Percentiles rank a stretch among this genome's conserved stretches.
phyloP scores from a whole-genome alignment of 257 asterid species.

The Solanum pennellii region DNA sequence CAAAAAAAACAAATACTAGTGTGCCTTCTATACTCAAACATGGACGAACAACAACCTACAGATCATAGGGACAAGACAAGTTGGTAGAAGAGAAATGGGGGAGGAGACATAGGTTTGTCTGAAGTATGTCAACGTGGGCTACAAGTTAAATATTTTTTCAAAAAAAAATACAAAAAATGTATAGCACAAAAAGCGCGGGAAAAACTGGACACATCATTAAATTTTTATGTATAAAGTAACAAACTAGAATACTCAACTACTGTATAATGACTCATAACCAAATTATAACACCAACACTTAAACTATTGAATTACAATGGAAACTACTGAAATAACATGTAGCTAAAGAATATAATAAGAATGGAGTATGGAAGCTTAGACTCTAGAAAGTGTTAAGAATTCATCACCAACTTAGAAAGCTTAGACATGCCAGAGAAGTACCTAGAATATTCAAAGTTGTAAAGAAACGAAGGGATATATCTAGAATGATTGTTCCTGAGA shows the following conservation, averaged over 20 bases:
- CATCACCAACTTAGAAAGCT: too few species aligned
- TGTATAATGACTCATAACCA: background rate
- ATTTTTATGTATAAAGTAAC: background rate
- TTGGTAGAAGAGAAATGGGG: background rate
- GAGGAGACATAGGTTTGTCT: background rate
- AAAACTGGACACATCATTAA: background rate
- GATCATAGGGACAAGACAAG: background rate
- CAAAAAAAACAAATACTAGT: background rate
- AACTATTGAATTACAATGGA: background rate
- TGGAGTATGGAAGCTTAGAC: too few species aligned
- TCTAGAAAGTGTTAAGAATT: too few species aligned
- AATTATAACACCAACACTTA: background rate
- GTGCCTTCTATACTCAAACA: too few species aligned
- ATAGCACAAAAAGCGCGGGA: background rate
- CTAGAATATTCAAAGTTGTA: too few species aligned
- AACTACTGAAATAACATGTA: too few species aligned
- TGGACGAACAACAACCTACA: background rate
- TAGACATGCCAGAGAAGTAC: too few species aligned
- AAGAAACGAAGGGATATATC: too few species aligned
- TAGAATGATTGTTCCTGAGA: too few species aligned
- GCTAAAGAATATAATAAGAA: too few species aligned
- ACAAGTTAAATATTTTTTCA: background rate
- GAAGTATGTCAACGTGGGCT: background rate
- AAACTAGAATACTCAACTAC: background rate
- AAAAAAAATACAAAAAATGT: background rate